A percentile compares a stretch with the other conserved stretches of the same genome.
Conservation (phyloP, 495 filamentous ascomycete genomes). For the Hypoxylon lenormandii region DNA sequence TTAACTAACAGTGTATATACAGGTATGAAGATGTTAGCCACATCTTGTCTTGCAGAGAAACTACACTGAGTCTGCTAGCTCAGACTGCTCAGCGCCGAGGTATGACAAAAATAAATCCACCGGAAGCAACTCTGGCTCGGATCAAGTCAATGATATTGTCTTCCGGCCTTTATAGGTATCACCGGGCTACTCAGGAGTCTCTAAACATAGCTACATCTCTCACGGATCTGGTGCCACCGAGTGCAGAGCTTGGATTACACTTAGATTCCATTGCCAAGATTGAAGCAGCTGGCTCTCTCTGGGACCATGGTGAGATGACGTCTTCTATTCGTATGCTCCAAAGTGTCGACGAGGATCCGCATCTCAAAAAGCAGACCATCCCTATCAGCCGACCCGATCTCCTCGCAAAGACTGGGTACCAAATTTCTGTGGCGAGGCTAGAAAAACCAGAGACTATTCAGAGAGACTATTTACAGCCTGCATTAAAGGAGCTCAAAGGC, state of each 20-base stretch:
- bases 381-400: slow-evolving; percentile 80
- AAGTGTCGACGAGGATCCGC: slow-evolving; percentile 70
- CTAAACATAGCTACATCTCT: slow-evolving; percentile 84
- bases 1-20: slow-evolving; percentile 40
- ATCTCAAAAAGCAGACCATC: slow-evolving; percentile 76
- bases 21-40: slow-evolving; percentile 85
- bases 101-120: slow-evolving; percentile 65
- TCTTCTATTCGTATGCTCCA: slow-evolving; percentile 90
- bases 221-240: slow-evolving; percentile 75
- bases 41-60: slow-evolving; percentile 83
- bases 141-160: slow-evolving; percentile 77
- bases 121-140: slow-evolving; percentile 77
- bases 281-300: slow-evolving; percentile 88
- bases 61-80: slow-evolving; percentile 82
- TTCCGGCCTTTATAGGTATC: slow-evolving; percentile 77
- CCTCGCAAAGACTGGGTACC: slow-evolving; percentile 85
- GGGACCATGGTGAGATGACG: slow-evolving; percentile 93
- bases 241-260: slow-evolving; percentile 74
- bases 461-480: slow-evolving; percentile 80
- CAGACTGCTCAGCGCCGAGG: slow-evolving; percentile 72
- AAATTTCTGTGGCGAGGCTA: slow-evolving; percentile 89
- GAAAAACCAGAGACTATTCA: slow-evolving; percentile 93
- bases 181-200: slow-evolving; percentile 85
- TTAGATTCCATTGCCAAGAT: slow-evolving; percentile 78
- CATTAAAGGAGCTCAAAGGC: slow-evolving; percentile 82